Evolutionary conservation across 441 rosid genomes (phyloP).

Genomic region (Adansonia madagascariensis): DNA sequence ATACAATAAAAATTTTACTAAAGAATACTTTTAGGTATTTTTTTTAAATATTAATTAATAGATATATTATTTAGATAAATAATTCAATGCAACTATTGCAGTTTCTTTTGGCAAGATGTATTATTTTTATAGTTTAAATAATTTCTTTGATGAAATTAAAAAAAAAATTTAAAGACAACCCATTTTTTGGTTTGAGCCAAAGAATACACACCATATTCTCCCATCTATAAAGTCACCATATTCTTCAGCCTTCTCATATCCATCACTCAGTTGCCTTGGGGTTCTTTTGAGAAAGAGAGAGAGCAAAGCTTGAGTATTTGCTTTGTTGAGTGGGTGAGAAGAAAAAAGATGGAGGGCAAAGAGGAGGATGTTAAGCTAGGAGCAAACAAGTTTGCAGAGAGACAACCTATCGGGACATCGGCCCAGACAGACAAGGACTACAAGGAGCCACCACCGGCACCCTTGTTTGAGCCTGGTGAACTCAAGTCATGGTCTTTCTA

Average conservation of each 20-base stretch:
- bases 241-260: neutral
- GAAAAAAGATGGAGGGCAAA: constrained; percentile 47
- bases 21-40: too few species aligned
- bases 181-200: constrained; percentile 14
- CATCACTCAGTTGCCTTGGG: neutral
- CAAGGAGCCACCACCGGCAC: constrained; percentile 67
- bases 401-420: constrained; percentile 52
- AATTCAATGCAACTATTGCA: neutral
- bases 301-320: neutral
- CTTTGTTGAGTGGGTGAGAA: neutral
- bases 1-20: too few species aligned
- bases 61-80: too few species aligned
- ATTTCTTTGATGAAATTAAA: neutral
- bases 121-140: neutral
- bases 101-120: too few species aligned
- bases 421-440: constrained; percentile 60
- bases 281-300: constrained; percentile 8
- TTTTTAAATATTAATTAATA: too few species aligned
- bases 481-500: constrained; percentile 74
- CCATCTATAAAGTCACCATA: constrained; percentile 40
- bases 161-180: constrained; percentile 16
- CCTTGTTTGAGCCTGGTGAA: constrained; percentile 65
- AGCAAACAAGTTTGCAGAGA: constrained; percentile 53
- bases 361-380: constrained; percentile 57
- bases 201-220: neutral